Evolutionary conservation across 2,329 filamentous ascomycete genomes (phyloP).

Genomic region (Cladophialophora bantiana): DNA sequence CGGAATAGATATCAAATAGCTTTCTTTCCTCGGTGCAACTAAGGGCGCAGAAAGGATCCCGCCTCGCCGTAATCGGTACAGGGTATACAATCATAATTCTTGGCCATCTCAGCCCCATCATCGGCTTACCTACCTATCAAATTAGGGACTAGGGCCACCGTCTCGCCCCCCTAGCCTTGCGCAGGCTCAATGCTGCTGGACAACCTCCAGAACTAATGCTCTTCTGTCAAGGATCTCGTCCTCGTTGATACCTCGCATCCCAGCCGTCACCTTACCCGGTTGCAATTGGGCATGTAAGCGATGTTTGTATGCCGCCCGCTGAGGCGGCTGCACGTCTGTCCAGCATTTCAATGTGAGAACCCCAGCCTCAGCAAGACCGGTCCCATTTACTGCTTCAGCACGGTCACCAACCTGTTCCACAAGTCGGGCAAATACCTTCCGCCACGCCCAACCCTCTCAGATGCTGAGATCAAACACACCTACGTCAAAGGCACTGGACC

Average conservation of each 20-base stretch:
- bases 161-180: too few species aligned
- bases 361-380: not conserved
- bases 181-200: not conserved
- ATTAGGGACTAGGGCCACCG: too few species aligned
- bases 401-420: slow-evolving; percentile 47
- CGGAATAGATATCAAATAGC: too few species aligned
- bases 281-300: slow-evolving; percentile 14
- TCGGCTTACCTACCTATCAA: not conserved
- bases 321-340: not conserved
- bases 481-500: slow-evolving; percentile 93
- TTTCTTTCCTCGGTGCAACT: too few species aligned
- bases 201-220: not conserved
- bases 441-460: slow-evolving; percentile 71
- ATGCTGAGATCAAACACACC: slow-evolving; percentile 79
- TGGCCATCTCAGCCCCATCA: too few species aligned
- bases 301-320: slow-evolving; percentile 14
- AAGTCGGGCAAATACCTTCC: slow-evolving; percentile 65
- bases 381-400: slow-evolving; percentile 2
- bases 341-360: not conserved
- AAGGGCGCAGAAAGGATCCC: too few species aligned
- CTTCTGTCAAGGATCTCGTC: not conserved
- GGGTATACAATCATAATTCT: too few species aligned
- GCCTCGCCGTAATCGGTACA: too few species aligned
- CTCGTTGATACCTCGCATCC: not conserved
- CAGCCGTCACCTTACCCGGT: not conserved